Percentiles rank a stretch among this genome's conserved stretches.
Evolutionary conservation across 2,329 filamentous ascomycete genomes (phyloP).

Genomic region (Apiospora koreana): DNA sequence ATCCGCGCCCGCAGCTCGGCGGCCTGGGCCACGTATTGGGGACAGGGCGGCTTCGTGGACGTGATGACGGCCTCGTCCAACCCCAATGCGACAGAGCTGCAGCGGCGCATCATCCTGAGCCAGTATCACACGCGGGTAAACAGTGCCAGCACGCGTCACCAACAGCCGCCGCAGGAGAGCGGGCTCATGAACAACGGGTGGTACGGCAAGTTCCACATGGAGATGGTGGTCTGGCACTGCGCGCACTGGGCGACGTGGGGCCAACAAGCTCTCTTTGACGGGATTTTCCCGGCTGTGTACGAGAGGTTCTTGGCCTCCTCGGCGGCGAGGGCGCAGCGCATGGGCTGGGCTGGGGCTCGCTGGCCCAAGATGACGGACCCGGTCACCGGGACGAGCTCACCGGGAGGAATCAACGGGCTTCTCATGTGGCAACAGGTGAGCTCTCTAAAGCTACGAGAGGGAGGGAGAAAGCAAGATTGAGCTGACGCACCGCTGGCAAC

Average conservation of each 20-base stretch:
- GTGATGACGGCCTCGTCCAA: conserved; percentile 35
- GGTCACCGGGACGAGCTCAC: conserved; percentile 30
- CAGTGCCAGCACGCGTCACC: conserved; percentile 34
- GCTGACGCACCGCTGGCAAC: not conserved
- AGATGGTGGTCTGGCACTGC: conserved; percentile 45
- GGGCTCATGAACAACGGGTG: conserved; percentile 48
- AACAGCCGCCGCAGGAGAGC: conserved; percentile 42
- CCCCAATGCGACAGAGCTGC: conserved; percentile 40
- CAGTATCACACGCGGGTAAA: conserved; percentile 47
- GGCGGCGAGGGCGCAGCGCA: conserved; percentile 25
- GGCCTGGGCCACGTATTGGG: conserved; percentile 40
- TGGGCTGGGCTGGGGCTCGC: not conserved
- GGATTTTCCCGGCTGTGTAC: conserved; percentile 39
- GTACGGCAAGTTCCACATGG: conserved; percentile 46
- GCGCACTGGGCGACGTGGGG: conserved; percentile 43
- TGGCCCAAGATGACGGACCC: not conserved
- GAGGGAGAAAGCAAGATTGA: not conserved
- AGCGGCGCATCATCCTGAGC: conserved; percentile 44
- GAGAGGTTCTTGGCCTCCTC: conserved; percentile 34
- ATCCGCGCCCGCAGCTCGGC: conserved; percentile 26
- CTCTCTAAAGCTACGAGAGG: not conserved
- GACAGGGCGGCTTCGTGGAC: conserved; percentile 42
- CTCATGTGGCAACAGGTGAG: conserved; percentile 50
- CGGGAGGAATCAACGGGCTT: conserved; percentile 50
- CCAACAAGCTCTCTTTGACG: conserved; percentile 36